These are phyloP conservation scores for Truncatella angustata DNA, from an alignment of 2,329 filamentous ascomycete genomes.

Conservation along the genomic window DNA sequence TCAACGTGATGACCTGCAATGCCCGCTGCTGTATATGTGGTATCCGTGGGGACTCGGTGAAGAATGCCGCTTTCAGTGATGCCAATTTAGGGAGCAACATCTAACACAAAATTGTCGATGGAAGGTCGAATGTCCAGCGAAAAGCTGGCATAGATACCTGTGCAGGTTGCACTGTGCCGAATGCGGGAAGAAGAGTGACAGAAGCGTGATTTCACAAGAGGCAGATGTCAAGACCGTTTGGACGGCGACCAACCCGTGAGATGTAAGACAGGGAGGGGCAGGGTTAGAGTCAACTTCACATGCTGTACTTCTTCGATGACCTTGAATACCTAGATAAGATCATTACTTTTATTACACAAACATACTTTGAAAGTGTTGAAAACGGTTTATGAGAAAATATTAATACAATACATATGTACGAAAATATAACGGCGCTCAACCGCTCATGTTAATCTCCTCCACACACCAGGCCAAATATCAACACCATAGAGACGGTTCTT, in stretches of 20 bases:
- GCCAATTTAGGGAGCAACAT: constrained; percentile 34
- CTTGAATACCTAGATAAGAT: too few relatives aligned
- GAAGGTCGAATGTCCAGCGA: constrained; percentile 32
- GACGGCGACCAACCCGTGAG: constrained; percentile 17
- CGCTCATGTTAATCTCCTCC: too few relatives aligned
- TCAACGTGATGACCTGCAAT: constrained; percentile 35
- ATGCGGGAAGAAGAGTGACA: constrained; percentile 27
- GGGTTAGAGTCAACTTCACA: too few relatives aligned
- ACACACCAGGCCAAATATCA: too few relatives aligned
- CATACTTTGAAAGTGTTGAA: too few relatives aligned
- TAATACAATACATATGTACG: too few relatives aligned
- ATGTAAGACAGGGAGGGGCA: too few relatives aligned
- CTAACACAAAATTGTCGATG: constrained; percentile 38
- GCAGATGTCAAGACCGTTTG: constrained; percentile 28
- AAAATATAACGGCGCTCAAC: too few relatives aligned
- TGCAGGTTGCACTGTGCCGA: constrained; percentile 35
- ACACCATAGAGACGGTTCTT: too few relatives aligned
- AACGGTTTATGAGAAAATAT: too few relatives aligned
- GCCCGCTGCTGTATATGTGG: constrained; percentile 42
- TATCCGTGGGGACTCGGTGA: constrained; percentile 33
- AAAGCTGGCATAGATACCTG: constrained; percentile 30
- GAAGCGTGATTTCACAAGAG: constrained; percentile 24
- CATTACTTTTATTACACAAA: too few relatives aligned
- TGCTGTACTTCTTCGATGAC: too few relatives aligned
- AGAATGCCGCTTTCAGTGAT: constrained; percentile 31